Base-by-base conservation (phyloP, 2,329 filamentous ascomycete species). In the Dissoconium aciculare region DNA sequence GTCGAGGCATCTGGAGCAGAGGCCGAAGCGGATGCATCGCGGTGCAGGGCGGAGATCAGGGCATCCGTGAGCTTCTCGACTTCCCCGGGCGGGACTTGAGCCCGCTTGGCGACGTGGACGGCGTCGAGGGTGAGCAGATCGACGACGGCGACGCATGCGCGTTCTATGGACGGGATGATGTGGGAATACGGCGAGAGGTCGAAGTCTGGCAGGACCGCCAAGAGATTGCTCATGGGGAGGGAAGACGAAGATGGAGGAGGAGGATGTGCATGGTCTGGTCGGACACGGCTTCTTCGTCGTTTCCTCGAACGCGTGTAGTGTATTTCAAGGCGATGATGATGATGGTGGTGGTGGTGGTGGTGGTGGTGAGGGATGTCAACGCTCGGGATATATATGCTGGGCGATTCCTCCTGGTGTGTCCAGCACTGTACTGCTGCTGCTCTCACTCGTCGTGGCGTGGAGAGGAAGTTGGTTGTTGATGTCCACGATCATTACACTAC, bases 101-200 rank as follows among this genome's bases (percentile, higher is more conserved):
- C 85, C 53, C 82, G 78, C 60, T 80, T 89, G 34, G 83, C 83
- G 41, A 95, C 71, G 49, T 93, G 79, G 38, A 75, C 65, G 3
- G 76, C 68, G 49, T 93, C 81, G 39, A 91, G 74, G 3, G 81
- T 81, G 46, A 98, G 67, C 28, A 98, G 69, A 53, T 98, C 89
- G 45, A 73, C 74, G 17, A 79, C 80, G 15, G 79, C 79, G 51
- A 98, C 64, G 30, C 67, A 64, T 46, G 80, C 73, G 52, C 71
- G 72, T 59, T 95, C 87, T 33, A 95, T 69, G 13, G 74, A 72
- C 3, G 81, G 76, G 17, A 94, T 59, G 27, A 94, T 73, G 48
- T 78, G 73, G 25, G 74, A 65, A 58, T 79, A 87, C 38, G 68
- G 67, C 50, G 69, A 66, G 41, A 70, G 66, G 37, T 78, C 69